Evolutionary conservation across 1,139 yeast genomes (phyloP).

Genomic region (Saccharomyces hybrid): DNA sequence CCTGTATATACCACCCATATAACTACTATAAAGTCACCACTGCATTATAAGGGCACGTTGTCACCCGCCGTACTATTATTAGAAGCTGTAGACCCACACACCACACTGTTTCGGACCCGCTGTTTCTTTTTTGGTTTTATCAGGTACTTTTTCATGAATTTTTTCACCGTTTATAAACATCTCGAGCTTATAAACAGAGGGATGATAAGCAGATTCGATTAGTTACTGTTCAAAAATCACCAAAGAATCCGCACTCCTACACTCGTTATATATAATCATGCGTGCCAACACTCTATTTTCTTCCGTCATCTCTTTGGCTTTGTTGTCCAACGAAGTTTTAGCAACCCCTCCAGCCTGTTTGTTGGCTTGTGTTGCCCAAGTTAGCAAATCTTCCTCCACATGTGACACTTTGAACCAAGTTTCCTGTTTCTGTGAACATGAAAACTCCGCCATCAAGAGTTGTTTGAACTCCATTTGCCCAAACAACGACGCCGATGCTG

Average conservation of each 20-base stretch:
- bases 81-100: not conserved
- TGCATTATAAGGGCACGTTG: not conserved
- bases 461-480: constrained; percentile 68
- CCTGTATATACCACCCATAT: not conserved
- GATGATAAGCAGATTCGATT: not conserved
- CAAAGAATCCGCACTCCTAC: not conserved
- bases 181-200: not conserved
- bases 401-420: constrained; percentile 51
- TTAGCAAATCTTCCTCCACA: constrained; percentile 43
- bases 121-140: not conserved
- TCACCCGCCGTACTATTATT: not conserved
- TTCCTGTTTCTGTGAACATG: constrained; percentile 54
- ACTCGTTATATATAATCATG: constrained; percentile 18
- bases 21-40: not conserved
- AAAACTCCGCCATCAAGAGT: constrained; percentile 42
- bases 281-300: constrained; percentile 35
- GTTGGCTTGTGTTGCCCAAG: constrained; percentile 76
- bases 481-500: constrained; percentile 46
- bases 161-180: constrained; percentile 1
- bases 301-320: constrained; percentile 44
- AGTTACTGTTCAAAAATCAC: not conserved
- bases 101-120: not conserved
- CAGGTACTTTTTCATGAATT: not conserved
- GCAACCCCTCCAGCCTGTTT: constrained; percentile 89
- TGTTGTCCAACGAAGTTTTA: constrained; percentile 41